Evolutionary conservation across 2,329 filamentous ascomycete genomes (phyloP), one percentile per base, ranked within the genome.

Genomic region (Pseudogymnoascus sp.): DNA sequence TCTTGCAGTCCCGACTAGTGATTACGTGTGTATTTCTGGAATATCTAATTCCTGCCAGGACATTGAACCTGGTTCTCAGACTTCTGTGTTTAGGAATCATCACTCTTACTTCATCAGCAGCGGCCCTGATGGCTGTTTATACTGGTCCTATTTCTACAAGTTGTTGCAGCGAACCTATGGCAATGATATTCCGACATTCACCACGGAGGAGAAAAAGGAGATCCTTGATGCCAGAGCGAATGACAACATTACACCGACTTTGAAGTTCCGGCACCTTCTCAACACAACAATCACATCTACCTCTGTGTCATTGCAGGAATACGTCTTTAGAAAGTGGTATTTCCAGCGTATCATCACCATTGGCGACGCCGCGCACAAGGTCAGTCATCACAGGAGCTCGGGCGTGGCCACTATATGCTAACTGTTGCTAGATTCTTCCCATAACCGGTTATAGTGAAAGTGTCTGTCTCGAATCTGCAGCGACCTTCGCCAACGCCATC

Each of bases 361-460:
- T 5, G 77, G 77, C 0, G 78, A 79, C 65, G 71, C 77, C 0
- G 75, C 73, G 6, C 77, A 79, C 65, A 79, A 79, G 71, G 74
- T 74, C 67, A 62, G 21, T 47, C 33, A 33, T 42, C 37, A 40
- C n/a, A 16, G 37, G 16, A 40, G n/a, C 14, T 44, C 38, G n/a
- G 38, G 11, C n/a, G 38, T 40, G 16, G 14, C 6, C 7, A 21
- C 31, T 59, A n/a, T 11, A 37, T 14, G 31, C 40, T 44, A 44
- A 44, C 11, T 44, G 19, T 44, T 44, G 40, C 16, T 21, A 44
- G 40, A 44, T 44, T 13, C n/a, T 21, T 21, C 40, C 40, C 40
- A 44, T 44, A 4, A 44, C 16, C 19, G 19, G 40, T 24, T 44
- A 44, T n/a, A 44, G 19, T 24, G 40, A 44, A 44, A 44, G 16